Base-by-base conservation (phyloP, 2,329 filamentous ascomycete genomes). In the Ophiostoma himal-ulmi region DNA sequence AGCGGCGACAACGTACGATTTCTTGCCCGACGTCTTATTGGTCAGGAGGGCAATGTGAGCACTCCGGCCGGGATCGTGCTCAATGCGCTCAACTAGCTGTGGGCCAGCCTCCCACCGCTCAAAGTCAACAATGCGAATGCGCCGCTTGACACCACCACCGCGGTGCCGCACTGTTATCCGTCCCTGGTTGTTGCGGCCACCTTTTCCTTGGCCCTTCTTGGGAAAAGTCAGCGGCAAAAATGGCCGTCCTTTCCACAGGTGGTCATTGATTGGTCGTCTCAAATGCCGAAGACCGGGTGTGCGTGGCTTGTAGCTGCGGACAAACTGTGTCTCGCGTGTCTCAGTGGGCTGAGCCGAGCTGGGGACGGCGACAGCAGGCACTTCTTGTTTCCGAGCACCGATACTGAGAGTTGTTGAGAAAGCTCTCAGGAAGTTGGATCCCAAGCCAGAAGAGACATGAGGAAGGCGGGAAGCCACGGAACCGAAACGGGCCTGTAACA, bases 241-340 rank as follows among this genome's bases (percentile, higher is more conserved):
- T 0, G 95, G 92, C 70, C 93, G 86, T 71, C 95, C 95, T 81
- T 96, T 97, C 93, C 93, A 98, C 65, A 99, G 83, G 80, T 99
- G 95, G 77, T 97, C 93, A 81, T 98, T 98, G 81, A 97, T 90
- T 17, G 95, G 93, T 62, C 95, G 88, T 79, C 90, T 91, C 74
- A 99, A 83, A 86, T 99, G 95, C 77, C 95, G 89, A 71, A 96
- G 81, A 85, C 95, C 95, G 14, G 94, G 94, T 0, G 95, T 97
- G 76, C 93, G 89, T 48, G 95, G 95, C 79, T 92, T 98, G 81
- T 97, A 99, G 69, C 91, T 95, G 76, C 92, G 89, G 79, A 98
- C 79, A 64, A 84, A 81, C 20, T 82, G 80, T 20, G 82, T 78
- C 57, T 82, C 76, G 60, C 78, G 77, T 26, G 78, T 75, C 71